These are phyloP conservation scores for Canavalia gladiata DNA, from an alignment of 306 rosid genomes.

Conservation along the genomic window DNA sequence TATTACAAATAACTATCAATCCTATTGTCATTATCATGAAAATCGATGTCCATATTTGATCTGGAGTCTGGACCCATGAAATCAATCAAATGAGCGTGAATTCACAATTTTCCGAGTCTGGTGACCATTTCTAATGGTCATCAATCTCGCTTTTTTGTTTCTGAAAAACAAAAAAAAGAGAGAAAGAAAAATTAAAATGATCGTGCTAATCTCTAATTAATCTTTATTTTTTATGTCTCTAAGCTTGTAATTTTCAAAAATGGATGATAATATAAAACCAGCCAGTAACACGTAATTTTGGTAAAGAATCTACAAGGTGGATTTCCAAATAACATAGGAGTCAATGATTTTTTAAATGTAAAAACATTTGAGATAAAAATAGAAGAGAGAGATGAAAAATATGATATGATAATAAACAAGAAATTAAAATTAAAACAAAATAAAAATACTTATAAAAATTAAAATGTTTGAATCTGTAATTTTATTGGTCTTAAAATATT, in stretches of 20 bases:
- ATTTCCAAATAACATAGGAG: not conserved
- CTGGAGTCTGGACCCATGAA: too few relatives aligned
- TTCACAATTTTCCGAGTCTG: not conserved
- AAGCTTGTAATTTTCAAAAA: not conserved
- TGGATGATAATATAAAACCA: slow-evolving; percentile 3
- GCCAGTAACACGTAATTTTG: not conserved
- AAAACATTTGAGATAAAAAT: too few relatives aligned
- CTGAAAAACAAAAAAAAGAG: not conserved
- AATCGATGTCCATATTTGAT: too few relatives aligned
- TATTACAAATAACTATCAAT: too few relatives aligned
- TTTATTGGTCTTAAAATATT: too few relatives aligned
- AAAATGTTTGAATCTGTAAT: too few relatives aligned
- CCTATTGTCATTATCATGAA: too few relatives aligned
- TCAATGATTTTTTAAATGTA: not conserved
- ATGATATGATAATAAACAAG: too few relatives aligned
- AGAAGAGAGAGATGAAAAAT: too few relatives aligned
- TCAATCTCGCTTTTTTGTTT: not conserved
- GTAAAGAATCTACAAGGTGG: not conserved
- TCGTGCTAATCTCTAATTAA: not conserved
- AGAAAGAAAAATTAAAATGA: not conserved
- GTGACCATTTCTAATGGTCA: not conserved
- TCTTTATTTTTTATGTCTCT: not conserved
- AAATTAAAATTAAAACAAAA: too few relatives aligned
- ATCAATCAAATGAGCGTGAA: not conserved
- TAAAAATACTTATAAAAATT: too few relatives aligned